Percentiles rank a stretch among this genome's conserved stretches.
Evolutionary conservation across 306 rosid genomes (phyloP).

Genomic region (Trifolium fragiferum): DNA sequence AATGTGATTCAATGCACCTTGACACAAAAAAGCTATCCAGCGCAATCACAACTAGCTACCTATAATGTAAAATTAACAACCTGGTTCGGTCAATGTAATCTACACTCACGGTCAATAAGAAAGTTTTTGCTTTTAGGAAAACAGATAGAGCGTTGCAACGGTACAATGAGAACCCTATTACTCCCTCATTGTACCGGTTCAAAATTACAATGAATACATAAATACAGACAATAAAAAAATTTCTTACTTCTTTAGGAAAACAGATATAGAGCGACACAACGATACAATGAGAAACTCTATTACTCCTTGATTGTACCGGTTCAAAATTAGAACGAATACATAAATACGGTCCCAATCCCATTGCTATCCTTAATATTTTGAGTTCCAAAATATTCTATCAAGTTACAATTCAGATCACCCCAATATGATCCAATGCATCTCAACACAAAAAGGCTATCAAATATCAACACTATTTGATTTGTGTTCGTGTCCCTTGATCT

Average conservation of each 20-base stretch:
- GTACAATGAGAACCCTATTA: not conserved
- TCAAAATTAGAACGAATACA: not conserved
- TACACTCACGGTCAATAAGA: not conserved
- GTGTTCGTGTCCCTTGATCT: not conserved
- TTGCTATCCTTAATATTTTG: not conserved
- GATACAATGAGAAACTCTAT: not conserved
- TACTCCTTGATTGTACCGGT: not conserved
- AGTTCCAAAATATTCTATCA: not conserved
- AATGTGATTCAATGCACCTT: not conserved
- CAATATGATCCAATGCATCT: not conserved
- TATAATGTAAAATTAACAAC: not conserved
- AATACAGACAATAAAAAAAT: not conserved
- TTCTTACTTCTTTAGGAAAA: not conserved
- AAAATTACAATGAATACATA: not conserved
- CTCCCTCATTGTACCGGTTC: not conserved
- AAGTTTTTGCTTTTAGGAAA: not conserved
- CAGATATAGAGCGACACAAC: not conserved
- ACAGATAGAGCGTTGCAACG: not conserved
- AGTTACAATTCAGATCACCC: not conserved
- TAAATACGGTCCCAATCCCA: not conserved
- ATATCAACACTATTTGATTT: not conserved
- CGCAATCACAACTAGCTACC: constrained; percentile 21
- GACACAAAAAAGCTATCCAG: not conserved
- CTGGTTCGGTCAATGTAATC: not conserved
- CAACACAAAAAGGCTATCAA: not conserved